Evolutionary conservation across 1,284 basidiomycete genomes (phyloP), one percentile per base, ranked within the genome.

Genomic region (Apiotrichum sp.): DNA sequence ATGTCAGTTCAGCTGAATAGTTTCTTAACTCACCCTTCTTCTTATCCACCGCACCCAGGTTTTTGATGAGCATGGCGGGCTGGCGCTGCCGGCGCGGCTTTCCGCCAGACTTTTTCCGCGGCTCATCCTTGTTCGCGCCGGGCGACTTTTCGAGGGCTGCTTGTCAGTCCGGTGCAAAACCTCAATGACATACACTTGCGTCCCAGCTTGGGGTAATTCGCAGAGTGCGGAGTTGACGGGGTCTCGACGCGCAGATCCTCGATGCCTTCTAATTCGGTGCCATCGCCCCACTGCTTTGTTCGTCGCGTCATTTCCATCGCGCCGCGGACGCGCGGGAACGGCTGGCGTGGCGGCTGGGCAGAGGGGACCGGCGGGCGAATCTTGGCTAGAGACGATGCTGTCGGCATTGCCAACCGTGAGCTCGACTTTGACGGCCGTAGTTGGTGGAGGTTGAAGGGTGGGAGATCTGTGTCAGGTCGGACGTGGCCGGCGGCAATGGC

Each of bases 181-280:
- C 82, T 56, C 83, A 81, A 89, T 53, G 78, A 80, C 40, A 82
- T 80, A 52, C 51, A 53, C 39, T 53, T 53, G 6, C 52, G 44
- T 5, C 54, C 49, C 13, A 51, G 55, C 16, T 47, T 47, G 29
- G 45, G 46, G 33, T 52, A 52, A 7, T n/a, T 5, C 8, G 40
- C 40, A n/a, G 40, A 41, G n/a, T 41, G 40, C 8, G 46, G 50
- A 6, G 55, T 43, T 3, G 47, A 16, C 3, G 52, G 91, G 88
- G 53, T 86, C 69, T 93, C 87, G 14, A 88, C 88, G 6, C 86
- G 86, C 43, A 98, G 80, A 74, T 98, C 93, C 39, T 95, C 93
- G 61, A 98, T 84, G 1, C 75, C 85, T 67, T 98, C 93, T 47
- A 98, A 79, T 76, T 97, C 93, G 7, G 89, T 91, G 6, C 93